Base-by-base conservation (phyloP, 1,284 basidiomycete species). In the Caloboletus firmus region DNA sequence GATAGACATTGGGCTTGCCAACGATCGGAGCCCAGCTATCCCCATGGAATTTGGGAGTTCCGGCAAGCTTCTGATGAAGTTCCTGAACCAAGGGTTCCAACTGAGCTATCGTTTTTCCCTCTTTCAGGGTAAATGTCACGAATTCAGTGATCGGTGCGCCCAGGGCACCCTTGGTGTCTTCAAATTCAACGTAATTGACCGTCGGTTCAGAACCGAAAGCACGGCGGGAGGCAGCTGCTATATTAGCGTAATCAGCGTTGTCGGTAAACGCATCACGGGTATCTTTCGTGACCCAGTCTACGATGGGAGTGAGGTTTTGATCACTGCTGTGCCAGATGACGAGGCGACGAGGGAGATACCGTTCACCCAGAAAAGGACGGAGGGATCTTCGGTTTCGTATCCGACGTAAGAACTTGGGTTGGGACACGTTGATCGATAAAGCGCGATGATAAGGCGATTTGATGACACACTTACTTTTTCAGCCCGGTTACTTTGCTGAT, bases 91-190 rank as follows among this genome's bases (percentile, higher is more conserved):
- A 49, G 7, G 56, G 54, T 22, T 57, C 41, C 18, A 72, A 46
- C 39, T 66, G 22, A 24, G 32, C 42, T 12, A 69, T 53, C 12
- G 26, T 45, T 0, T 60, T 48, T 43, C 55, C 67, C 35, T 61
- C 48, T 37, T 72, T 70, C 36, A 69, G 32, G n/a, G 65, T 58
- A 45, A 69, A 68, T 17, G 69, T 72, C 35, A 69, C 71, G 44
- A 69, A 69, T 59, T 69, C 67, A 3, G 67, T 69, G 51, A 67
- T 58, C 7, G 71, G 65, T 41, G 67, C 71, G 1, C 54, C 45
- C 22, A 69, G 55, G 8, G 63, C 48, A 12, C 57, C 56, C 5
- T 53, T 44, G 35, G 59, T 46, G 22, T 66, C 48, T 18, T 69
- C 58, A 20, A 69, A 72, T 42, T 60, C 26, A 40, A 67, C 62